Base-by-base conservation (phyloP, 768 basidiomycete genomes). In the Kwoniella dejecticola region DNA sequence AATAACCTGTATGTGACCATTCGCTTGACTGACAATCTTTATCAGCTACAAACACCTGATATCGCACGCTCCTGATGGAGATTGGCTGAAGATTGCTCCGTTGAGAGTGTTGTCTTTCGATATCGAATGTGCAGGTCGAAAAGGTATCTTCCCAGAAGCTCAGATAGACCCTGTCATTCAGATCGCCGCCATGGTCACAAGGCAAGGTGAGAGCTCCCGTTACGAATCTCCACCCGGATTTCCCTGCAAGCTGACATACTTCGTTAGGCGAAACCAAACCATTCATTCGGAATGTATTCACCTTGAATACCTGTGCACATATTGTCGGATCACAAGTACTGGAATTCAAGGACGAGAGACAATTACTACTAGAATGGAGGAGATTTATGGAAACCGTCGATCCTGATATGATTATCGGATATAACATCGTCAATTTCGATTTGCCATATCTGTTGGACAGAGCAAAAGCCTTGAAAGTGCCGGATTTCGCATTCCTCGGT, bases 321-420 rank as follows among this genome's bases (percentile, higher is more conserved):
- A 99, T 99, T 52, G 93, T 96, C 56, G 96, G 96, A n/a, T 95
- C 95, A 0, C 91, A 99, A 77, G 94, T 99, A 0, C 81, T 95
- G 31, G 86, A 87, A 21, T 95, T 87, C 79, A 78, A 88, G 19
- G 83, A 88, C 30, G 96, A 98, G 77, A 78, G 66, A 2, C 79
- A 86, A 24, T 80, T 99, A 82, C 83, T 99, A 54, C 79, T 85
- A 42, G 82, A 82, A n/a, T 99, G 96, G 96, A 83, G 88, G 56
- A 86, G 91, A 57, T 99, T 98, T 69, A 82, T 98, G 4, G 85
- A 88, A 69, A 81, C 88, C 73, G 92, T 89, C 13, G 96, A 99
- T 74, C 94, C 96, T 0, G 96, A 99, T 68, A 84, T 99, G 62
- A 83, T 99, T 64, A 95, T 96, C 70, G 96, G 96, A 3, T 99